Evolutionary conservation across 306 rosid species (phyloP), one percentile per base, ranked within the genome.

Genomic region (Sesbania bispinosa): DNA sequence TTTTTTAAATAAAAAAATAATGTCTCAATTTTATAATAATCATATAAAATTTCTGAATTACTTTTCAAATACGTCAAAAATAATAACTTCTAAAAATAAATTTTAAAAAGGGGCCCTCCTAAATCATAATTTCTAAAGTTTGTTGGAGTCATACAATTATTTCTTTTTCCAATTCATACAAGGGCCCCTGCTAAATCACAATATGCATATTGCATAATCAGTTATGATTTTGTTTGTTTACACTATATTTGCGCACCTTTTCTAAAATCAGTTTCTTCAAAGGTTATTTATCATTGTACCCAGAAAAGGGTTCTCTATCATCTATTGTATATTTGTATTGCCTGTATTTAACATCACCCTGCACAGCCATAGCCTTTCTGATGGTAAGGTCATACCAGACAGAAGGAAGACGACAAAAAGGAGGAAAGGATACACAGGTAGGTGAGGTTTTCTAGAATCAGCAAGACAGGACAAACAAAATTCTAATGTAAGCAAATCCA

Each of bases 371-470:
- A 7, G 15, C 41, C 38, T 51, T 64, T 54, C 2, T 48, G 1
- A 41, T 36, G 1, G 58, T 21, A 45, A 26, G 38, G 13, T 42
- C 15, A 8, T 38, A 50, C 19, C 3, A 19, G 53, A 71, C 66
- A 27, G 59, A 65, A 19, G 15, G 42, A 57, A 20, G 27, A 68
- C 19, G 38, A 74, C 84, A 75, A 62, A 45, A 14, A 6, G 33
- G 43, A 29, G 33, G 32, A 39, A 60, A 18, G 36, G 19, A 55
- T 16, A 16, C 36, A 18, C 19, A 71, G 7, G 33, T 11, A 53
- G 43, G 24, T 11, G 50, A 41, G 14, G 50, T n/a, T 77, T 27
- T 38, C 63, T 48, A 11, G 48, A 74, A 16, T 47, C 9, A 59
- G 59, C 26, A 4, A 32, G 43, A 16, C 42, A 62, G 26, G 39